Conservation (phyloP, 805 yeast species). For the Candida qinlingensis region DNA sequence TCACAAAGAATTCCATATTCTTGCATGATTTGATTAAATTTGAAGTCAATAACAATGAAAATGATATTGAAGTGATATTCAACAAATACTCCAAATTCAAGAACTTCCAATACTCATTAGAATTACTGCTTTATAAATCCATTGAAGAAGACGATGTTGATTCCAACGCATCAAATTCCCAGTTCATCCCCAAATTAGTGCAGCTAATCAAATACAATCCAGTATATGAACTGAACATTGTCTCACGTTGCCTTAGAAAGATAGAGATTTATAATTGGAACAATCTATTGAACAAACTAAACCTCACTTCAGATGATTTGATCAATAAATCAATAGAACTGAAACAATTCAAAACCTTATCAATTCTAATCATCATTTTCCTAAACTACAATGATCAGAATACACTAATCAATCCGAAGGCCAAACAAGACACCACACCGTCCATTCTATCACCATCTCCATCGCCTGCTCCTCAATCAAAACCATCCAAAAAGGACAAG, state of each 20-base stretch:
- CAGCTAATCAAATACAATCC: slow-evolving; percentile 21
- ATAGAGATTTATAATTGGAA: slow-evolving; percentile 46
- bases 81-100: slow-evolving; percentile 29
- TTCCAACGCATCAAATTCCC: background rate
- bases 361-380: slow-evolving; percentile 41
- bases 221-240: slow-evolving; percentile 26
- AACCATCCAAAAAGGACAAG: background rate
- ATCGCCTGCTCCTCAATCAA: background rate
- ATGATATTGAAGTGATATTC: slow-evolving; percentile 8
- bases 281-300: slow-evolving; percentile 32
- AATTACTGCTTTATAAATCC: slow-evolving; percentile 37
- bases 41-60: slow-evolving; percentile 27
- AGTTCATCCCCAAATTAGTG: slow-evolving; percentile 10
- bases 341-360: slow-evolving; percentile 40
- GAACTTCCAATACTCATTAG: slow-evolving; percentile 39
- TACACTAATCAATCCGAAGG: slow-evolving; percentile 6
- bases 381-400: slow-evolving; percentile 33
- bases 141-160: slow-evolving; percentile 19
- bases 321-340: slow-evolving; percentile 36
- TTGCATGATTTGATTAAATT: slow-evolving; percentile 41
- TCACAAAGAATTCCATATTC: slow-evolving; percentile 35
- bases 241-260: slow-evolving; percentile 45
- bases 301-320: slow-evolving; percentile 37
- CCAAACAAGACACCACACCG: background rate
- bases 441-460: background rate